phyloP scores from a whole-genome alignment of 352 stramenopile species.

The Phytophthora pluvialis region DNA sequence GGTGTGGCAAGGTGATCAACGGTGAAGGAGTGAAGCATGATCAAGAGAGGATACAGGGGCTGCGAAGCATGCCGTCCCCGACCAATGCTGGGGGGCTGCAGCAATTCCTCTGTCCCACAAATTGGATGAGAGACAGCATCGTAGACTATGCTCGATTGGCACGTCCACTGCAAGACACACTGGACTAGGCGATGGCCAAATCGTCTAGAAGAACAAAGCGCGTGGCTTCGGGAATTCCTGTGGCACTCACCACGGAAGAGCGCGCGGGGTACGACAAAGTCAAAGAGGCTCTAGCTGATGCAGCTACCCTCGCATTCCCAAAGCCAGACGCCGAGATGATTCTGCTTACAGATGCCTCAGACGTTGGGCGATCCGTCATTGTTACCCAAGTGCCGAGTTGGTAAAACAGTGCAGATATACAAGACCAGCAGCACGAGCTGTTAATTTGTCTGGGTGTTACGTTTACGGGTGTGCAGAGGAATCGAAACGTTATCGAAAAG shows the following conservation, averaged over 20 bases:
- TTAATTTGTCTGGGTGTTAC: background rate
- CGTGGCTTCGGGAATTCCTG: background rate
- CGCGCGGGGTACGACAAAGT: no score
- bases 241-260: no score
- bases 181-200: background rate
- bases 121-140: slow-evolving; percentile 15
- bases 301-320: background rate
- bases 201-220: slow-evolving; percentile 5
- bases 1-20: slow-evolving; percentile 29
- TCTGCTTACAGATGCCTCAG: background rate
- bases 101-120: slow-evolving; percentile 20
- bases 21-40: slow-evolving; percentile 18
- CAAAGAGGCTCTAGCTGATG: background rate
- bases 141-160: slow-evolving; percentile 9
- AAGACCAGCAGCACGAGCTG: background rate
- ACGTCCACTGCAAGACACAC: slow-evolving; percentile 4
- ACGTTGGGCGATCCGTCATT: background rate
- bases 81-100: slow-evolving; percentile 6
- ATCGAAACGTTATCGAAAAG: slow-evolving; percentile 2
- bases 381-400: background rate
- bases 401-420: background rate
- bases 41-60: slow-evolving; percentile 1
- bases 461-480: background rate
- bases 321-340: background rate
- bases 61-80: background rate